These are phyloP conservation scores for Kregervanrija delftensis DNA, from an alignment of 805 yeast genomes.

Conservation along the genomic window DNA sequence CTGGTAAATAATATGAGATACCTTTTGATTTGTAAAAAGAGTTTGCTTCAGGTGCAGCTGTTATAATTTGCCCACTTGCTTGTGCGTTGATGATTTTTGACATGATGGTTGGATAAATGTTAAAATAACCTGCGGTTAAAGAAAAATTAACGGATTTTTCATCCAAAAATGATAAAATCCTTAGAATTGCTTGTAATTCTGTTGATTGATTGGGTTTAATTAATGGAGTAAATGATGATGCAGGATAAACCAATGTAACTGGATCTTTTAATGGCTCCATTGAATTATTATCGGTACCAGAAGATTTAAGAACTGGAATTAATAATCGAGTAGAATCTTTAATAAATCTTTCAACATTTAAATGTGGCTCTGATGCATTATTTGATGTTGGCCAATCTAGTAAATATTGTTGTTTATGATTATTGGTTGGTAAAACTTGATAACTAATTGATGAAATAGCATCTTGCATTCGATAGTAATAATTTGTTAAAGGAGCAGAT, in stretches of 20 bases:
- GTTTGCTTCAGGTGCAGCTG: slow-evolving; percentile 92
- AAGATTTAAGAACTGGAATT: slow-evolving; percentile 50
- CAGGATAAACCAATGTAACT: slow-evolving; percentile 74
- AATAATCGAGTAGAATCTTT: slow-evolving; percentile 50
- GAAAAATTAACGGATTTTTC: slow-evolving; percentile 61
- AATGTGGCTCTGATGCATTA: slow-evolving; percentile 58
- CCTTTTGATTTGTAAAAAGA: slow-evolving; percentile 87
- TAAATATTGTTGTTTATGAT: slow-evolving; percentile 35
- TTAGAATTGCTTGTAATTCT: slow-evolving; percentile 65
- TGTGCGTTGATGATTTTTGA: slow-evolving; percentile 47
- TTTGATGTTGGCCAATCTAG: slow-evolving; percentile 73
- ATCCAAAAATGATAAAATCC: slow-evolving; percentile 51
- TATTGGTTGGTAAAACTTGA: slow-evolving; percentile 43
- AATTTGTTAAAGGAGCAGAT: slow-evolving; percentile 52
- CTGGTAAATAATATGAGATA: slow-evolving; percentile 73
- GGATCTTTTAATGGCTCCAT: slow-evolving; percentile 12
- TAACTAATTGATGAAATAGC: slow-evolving; percentile 69
- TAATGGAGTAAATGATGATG: slow-evolving; percentile 86
- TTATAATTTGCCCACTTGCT: slow-evolving; percentile 65
- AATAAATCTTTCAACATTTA: slow-evolving; percentile 44
- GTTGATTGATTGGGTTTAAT: slow-evolving; percentile 66
- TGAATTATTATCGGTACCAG: slow-evolving; percentile 16
- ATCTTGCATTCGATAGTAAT: slow-evolving; percentile 64
- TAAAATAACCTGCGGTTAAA: slow-evolving; percentile 95
- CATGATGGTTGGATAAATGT: slow-evolving; percentile 73